These are phyloP conservation scores for Carex littledalei DNA, from an alignment of 176 grass and related monocot species.

Conservation along the genomic window DNA sequence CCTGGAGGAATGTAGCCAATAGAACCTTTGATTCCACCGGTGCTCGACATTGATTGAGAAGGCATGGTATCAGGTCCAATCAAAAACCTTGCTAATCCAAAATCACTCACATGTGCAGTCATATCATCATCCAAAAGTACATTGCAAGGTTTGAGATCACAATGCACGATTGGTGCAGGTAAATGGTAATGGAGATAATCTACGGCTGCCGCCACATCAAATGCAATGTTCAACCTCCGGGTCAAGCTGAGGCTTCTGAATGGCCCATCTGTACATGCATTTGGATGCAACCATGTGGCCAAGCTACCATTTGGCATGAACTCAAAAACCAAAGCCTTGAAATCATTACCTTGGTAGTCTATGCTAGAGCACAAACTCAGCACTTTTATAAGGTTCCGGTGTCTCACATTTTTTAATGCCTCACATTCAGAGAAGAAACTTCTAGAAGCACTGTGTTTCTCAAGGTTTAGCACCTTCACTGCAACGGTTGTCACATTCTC, in stretches of 20 bases:
- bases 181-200: slow-evolving; percentile 44
- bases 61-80: neutral
- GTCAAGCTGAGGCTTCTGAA: slow-evolving; percentile 6
- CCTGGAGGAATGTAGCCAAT: slow-evolving; percentile 50
- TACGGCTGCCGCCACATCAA: slow-evolving; percentile 31
- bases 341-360: slow-evolving; percentile 39
- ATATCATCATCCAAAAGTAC: slow-evolving; percentile 37
- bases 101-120: slow-evolving; percentile 34
- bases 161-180: slow-evolving; percentile 27
- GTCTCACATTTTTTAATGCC: slow-evolving; percentile 31
- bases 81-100: slow-evolving; percentile 35
- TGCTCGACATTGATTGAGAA: slow-evolving; percentile 30
- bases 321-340: slow-evolving; percentile 46
- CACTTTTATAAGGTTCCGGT: slow-evolving; percentile 40
- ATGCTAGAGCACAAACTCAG: slow-evolving; percentile 36
- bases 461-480: slow-evolving; percentile 46
- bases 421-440: slow-evolving; percentile 44
- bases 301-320: slow-evolving; percentile 44
- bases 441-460: slow-evolving; percentile 29
- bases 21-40: slow-evolving; percentile 29
- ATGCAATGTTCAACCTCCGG: slow-evolving; percentile 26
- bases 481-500: slow-evolving; percentile 19
- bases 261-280: neutral
- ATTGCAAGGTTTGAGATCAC: slow-evolving; percentile 47
- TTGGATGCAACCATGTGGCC: slow-evolving; percentile 27